Conservation (phyloP, 83 land plant species). For the Isoetes engelmannii region DNA sequence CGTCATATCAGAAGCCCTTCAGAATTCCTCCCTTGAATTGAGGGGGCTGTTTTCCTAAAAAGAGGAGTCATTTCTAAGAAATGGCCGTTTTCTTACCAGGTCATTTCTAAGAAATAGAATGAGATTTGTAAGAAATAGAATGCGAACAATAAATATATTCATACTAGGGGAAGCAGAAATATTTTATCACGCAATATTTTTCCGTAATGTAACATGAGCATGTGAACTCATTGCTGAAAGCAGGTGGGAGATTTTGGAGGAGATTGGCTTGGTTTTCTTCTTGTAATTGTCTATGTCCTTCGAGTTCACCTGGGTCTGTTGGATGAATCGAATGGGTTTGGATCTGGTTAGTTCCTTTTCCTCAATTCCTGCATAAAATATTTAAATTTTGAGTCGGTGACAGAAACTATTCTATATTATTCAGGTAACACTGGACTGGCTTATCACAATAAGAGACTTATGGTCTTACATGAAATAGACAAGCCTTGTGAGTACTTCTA, state of each 20-base stretch:
- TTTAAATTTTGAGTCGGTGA: background rate
- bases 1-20: too few species aligned
- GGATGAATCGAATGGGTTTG: background rate
- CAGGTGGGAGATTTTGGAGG: slow-evolving; percentile 2
- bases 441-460: slow-evolving; percentile 19
- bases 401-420: background rate
- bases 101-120: too few species aligned
- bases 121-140: too few species aligned
- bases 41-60: too few species aligned
- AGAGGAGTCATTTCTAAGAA: too few species aligned
- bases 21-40: too few species aligned
- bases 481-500: slow-evolving; percentile 21
- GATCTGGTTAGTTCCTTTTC: background rate
- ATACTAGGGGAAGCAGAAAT: too few species aligned
- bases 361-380: background rate
- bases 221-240: background rate
- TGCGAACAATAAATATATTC: too few species aligned
- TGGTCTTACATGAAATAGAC: slow-evolving; percentile 19
- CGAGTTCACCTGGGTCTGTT: background rate
- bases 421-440: slow-evolving; percentile 22
- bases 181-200: too few species aligned
- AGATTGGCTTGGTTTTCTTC: background rate
- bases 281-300: background rate
- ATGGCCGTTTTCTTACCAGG: too few species aligned
- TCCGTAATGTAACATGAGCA: background rate